Percentiles rank a stretch among this genome's conserved stretches.
Evolutionary conservation across 1,284 basidiomycete genomes (phyloP).

Genomic region (Puccinia novopanici): DNA sequence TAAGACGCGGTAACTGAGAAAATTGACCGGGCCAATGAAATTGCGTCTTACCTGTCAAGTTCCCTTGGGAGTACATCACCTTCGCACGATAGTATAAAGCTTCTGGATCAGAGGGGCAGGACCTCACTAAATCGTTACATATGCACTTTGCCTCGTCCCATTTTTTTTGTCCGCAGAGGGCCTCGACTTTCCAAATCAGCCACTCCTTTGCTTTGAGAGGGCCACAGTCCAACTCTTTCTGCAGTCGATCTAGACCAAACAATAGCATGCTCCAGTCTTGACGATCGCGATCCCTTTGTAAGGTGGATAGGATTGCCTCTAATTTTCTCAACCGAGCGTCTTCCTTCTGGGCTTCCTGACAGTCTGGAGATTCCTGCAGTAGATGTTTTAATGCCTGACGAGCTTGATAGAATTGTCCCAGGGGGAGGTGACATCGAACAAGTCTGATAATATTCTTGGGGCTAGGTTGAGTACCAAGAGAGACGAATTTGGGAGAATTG

Average conservation of each 20-base stretch:
- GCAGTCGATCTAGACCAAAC: conserved; percentile 61
- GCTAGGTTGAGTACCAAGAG: conserved; percentile 56
- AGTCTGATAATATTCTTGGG: conserved; percentile 74
- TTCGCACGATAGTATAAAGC: conserved; percentile 56
- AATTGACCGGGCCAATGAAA: conserved; percentile 54
- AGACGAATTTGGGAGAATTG: conserved; percentile 66
- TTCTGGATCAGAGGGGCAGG: conserved; percentile 33
- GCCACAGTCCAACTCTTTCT: conserved; percentile 70
- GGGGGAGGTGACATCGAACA: conserved; percentile 75
- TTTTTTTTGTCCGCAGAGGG: conserved; percentile 70
- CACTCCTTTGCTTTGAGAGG: conserved; percentile 68
- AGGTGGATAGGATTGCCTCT: conserved; percentile 70
- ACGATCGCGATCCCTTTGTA: conserved; percentile 66
- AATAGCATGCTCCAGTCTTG: conserved; percentile 63
- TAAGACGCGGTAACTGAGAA: conserved; percentile 65
- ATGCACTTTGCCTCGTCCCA: conserved; percentile 71
- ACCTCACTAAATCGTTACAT: conserved; percentile 66
- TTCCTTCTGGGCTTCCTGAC: conserved; percentile 69
- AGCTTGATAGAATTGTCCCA: conserved; percentile 68
- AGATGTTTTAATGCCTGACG: conserved; percentile 65
- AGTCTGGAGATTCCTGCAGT: conserved; percentile 66
- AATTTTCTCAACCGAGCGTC: conserved; percentile 66
- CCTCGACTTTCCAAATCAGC: conserved; percentile 75
- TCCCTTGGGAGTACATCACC: conserved; percentile 54
- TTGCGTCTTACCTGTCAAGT: conserved; percentile 52